Conservation (phyloP, 306 rosid genomes). For the Malus sieversii region DNA sequence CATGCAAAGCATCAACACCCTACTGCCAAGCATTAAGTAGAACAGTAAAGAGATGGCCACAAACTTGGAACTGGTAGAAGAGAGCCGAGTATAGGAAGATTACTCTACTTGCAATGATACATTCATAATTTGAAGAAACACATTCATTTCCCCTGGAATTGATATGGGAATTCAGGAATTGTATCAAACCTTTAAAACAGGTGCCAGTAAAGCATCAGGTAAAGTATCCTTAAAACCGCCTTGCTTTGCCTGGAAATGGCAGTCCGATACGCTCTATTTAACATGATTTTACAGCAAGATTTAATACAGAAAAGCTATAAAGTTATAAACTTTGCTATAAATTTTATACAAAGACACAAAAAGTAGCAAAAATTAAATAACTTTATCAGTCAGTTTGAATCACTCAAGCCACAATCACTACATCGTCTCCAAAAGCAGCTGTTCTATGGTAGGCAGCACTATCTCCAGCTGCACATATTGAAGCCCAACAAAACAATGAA, state of each 20-base stretch:
- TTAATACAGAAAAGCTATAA: background rate
- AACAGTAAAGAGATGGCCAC: too few relatives aligned
- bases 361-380: too few relatives aligned
- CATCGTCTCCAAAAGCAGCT: constrained; percentile 57
- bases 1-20: too few relatives aligned
- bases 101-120: too few relatives aligned
- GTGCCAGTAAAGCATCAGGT: constrained; percentile 76
- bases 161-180: background rate
- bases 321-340: background rate
- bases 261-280: constrained; percentile 72
- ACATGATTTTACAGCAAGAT: background rate
- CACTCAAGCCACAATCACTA: constrained; percentile 78
- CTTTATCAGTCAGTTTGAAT: background rate
- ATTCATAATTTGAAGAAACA: too few relatives aligned
- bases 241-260: constrained; percentile 69
- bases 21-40: too few relatives aligned
- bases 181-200: constrained; percentile 60
- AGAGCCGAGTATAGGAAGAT: too few relatives aligned
- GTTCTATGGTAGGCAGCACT: constrained; percentile 32
- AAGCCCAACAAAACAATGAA: constrained; percentile 35
- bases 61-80: too few relatives aligned
- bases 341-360: background rate
- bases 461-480: constrained; percentile 52
- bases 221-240: constrained; percentile 87
- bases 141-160: background rate